Evolutionary conservation across 768 basidiomycete species (phyloP).

Genomic region (Phanerodontia chrysosporium): DNA sequence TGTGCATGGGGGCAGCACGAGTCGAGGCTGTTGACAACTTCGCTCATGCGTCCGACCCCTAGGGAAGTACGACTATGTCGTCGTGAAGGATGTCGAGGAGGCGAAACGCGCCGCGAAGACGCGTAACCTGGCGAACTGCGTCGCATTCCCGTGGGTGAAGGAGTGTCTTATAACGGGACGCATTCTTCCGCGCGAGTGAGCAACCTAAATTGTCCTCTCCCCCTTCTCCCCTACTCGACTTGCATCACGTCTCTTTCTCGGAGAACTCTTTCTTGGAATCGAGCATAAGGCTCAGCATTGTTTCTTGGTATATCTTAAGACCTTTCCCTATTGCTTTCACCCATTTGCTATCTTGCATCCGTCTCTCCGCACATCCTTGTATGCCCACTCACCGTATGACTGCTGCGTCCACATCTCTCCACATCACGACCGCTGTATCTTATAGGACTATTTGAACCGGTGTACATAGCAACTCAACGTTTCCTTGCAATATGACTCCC

Average conservation of each 20-base stretch:
- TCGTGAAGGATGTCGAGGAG: constrained; percentile 49
- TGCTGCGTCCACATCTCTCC: background rate
- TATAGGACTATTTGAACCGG: background rate
- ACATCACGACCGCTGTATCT: background rate
- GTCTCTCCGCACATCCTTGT: background rate
- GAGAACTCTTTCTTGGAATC: background rate
- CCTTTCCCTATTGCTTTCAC: background rate
- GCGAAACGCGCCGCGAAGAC: constrained; percentile 21
- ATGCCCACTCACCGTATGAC: background rate
- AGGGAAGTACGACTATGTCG: constrained; percentile 52
- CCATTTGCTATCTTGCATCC: background rate
- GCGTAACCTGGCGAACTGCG: constrained; percentile 30
- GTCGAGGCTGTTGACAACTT: constrained; percentile 63
- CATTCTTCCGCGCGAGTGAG: constrained; percentile 27
- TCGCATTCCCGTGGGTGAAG: constrained; percentile 72
- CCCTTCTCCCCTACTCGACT: background rate
- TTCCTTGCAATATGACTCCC: background rate
- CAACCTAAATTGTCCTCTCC: background rate
- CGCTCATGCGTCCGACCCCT: constrained; percentile 31
- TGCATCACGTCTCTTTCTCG: background rate
- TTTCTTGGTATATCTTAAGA: background rate
- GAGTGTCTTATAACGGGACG: constrained; percentile 68
- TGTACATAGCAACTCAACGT: background rate
- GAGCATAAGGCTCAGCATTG: background rate
- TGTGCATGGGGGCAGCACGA: constrained; percentile 70